A percentile compares a stretch with the other conserved stretches of the same genome.
These are phyloP conservation scores for Cordia subcordata DNA, from an alignment of 257 asterid genomes.

Conservation along the genomic window DNA sequence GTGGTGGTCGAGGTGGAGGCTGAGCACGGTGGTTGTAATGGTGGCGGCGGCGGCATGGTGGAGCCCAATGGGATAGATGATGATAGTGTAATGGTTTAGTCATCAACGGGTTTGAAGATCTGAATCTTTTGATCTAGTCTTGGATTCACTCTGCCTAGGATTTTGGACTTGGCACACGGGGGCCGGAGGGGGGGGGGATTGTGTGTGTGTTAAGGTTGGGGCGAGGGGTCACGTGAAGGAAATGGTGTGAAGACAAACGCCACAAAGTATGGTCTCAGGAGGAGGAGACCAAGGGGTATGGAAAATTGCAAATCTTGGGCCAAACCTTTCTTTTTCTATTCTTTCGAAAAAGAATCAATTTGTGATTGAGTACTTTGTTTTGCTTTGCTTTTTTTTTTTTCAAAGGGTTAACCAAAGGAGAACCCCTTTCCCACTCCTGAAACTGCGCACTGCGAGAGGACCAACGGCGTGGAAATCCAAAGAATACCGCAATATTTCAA, in stretches of 20 bases:
- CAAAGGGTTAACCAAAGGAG: no score
- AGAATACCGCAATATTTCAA: no score
- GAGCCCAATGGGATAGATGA: background rate
- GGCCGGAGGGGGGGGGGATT: constrained; percentile 16
- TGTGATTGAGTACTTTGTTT: background rate
- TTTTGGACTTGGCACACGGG: constrained; percentile 3
- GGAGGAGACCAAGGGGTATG: constrained; percentile 18
- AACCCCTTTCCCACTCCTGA: no score
- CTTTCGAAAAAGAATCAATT: constrained; percentile 6
- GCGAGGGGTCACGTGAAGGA: constrained; percentile 56
- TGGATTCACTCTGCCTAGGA: constrained; percentile 22
- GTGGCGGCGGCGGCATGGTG: constrained; percentile 16
- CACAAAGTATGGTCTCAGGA: constrained; percentile 11
- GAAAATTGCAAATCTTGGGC: constrained; percentile 21
- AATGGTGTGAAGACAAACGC: constrained; percentile 43
- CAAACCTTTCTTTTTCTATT: constrained; percentile 7
- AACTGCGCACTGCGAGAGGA: no score
- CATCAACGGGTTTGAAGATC: constrained; percentile 14
- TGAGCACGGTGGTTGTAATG: constrained; percentile 8
- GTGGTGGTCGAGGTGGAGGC: constrained; percentile 21
- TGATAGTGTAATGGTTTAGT: background rate
- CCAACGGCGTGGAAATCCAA: no score
- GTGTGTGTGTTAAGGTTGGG: no score
- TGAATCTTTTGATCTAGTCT: constrained; percentile 28
- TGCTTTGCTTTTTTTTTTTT: no score